Base-by-base conservation (phyloP, 2,329 filamentous ascomycete species). In the Xylaria digitata region DNA sequence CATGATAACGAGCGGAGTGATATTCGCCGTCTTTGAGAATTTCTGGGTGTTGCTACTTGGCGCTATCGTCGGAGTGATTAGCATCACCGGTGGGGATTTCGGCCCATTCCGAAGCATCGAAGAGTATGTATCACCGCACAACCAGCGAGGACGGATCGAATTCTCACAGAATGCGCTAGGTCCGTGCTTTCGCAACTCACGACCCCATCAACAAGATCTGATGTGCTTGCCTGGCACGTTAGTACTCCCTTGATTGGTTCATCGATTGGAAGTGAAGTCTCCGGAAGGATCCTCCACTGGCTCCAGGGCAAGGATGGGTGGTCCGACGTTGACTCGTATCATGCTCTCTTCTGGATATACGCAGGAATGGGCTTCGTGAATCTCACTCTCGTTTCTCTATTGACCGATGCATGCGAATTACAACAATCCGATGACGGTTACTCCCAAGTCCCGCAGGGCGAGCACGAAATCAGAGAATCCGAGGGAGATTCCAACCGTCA, bases 181-280 rank as follows among this genome's bases (percentile, higher is more conserved):
- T 88, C 85, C 0, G 87, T 86, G 40, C 75, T 91, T 7, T 86
- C 87, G 5, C 87, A 90, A 73, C 80, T 91, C 50, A 90, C 87
- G 0, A 82, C 79, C 0, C 81, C 84, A 0, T 77, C 81, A 34
- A 85, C 83, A 0, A 80, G 89, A 53, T 80, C 87, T 15, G 88
- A 91, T 76, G 87, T 91, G n/a, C 80, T 90, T 65, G 84, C 86
- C 8, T 91, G 89, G 89, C 90, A 91, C 72, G 84, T 89, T 46
- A 87, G 85, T 17, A 81, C 80, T 2, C 84, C 86, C 0, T 83
- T 83, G n/a, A 77, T 88, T 1, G 87, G 86, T 1, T 86, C 85
- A 0, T 82, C 85, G 0, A 71, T 83, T 5, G 87, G 87, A 2
- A 87, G 82, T 7, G 86, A 85, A 70, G 67, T 82, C 1, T 82